These are phyloP conservation scores for Lepidium africanum DNA, from an alignment of 345 rosid genomes.

Conservation along the genomic window DNA sequence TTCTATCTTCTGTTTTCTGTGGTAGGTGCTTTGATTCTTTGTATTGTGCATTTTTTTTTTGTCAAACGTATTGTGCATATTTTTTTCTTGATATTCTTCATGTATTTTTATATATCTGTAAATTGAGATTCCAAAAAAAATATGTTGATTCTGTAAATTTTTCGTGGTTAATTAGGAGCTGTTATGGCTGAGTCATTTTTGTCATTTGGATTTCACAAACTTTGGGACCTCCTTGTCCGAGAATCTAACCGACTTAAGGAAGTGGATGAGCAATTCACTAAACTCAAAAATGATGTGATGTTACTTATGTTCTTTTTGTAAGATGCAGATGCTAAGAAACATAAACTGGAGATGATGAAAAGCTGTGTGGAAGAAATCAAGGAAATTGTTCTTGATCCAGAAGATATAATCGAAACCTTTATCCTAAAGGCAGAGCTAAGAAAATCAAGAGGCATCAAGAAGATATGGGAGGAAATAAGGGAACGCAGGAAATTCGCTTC, in stretches of 20 bases:
- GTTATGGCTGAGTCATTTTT: conserved; percentile 15
- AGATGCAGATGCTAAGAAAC: conserved; percentile 27
- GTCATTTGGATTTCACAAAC: conserved; percentile 11
- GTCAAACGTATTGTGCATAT: too few species aligned
- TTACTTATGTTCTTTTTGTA: conserved; percentile 17
- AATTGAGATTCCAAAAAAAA: background rate
- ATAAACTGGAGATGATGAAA: conserved; percentile 9
- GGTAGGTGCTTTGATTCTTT: background rate
- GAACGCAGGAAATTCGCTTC: background rate
- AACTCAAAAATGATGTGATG: conserved; percentile 9
- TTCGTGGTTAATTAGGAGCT: background rate
- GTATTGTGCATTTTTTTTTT: background rate
- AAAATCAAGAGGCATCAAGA: background rate
- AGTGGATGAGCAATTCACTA: background rate
- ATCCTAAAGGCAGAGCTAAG: background rate
- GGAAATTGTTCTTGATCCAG: conserved; percentile 16
- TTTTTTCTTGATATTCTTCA: background rate
- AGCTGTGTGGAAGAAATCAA: conserved; percentile 22
- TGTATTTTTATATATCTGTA: background rate
- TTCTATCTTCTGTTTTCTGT: background rate
- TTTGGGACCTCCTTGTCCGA: conserved; percentile 1
- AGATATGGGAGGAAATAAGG: background rate
- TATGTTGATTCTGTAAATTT: too few species aligned
- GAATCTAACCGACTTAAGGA: background rate
- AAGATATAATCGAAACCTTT: conserved; percentile 24